phyloP scores from a whole-genome alignment of 495 filamentous ascomycete genomes.

The Rusavskia elegans region DNA sequence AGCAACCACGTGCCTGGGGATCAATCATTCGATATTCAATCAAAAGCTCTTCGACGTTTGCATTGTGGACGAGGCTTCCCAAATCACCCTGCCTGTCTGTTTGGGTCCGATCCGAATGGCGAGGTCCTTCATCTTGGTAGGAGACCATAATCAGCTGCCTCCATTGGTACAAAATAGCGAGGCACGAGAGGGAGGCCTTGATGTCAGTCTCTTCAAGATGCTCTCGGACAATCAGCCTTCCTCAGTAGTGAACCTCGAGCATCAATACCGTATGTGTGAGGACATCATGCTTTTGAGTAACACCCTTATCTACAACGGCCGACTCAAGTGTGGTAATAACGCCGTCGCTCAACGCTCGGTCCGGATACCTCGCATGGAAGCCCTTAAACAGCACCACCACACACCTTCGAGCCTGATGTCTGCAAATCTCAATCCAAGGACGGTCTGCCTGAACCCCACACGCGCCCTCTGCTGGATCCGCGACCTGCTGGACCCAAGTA shows the following conservation, averaged over 20 bases:
- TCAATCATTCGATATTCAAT: constrained; percentile 76
- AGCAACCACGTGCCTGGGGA: constrained; percentile 84
- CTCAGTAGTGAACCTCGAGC: constrained; percentile 78
- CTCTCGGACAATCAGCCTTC: constrained; percentile 75
- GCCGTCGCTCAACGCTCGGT: constrained; percentile 52
- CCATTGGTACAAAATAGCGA: constrained; percentile 87
- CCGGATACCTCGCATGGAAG: constrained; percentile 41
- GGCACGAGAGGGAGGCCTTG: constrained; percentile 71
- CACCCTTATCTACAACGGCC: constrained; percentile 77
- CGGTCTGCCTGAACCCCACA: constrained; percentile 35
- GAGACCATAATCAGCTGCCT: constrained; percentile 90
- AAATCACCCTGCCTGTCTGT: constrained; percentile 90
- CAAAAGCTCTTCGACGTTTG: constrained; percentile 92
- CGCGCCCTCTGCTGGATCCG: constrained; percentile 61
- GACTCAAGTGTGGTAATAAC: constrained; percentile 73
- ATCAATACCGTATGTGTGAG: constrained; percentile 96
- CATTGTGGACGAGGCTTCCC: constrained; percentile 93
- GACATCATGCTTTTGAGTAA: constrained; percentile 93
- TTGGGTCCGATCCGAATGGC: constrained; percentile 88
- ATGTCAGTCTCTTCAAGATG: constrained; percentile 84
- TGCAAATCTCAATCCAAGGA: constrained; percentile 10
- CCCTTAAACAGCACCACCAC: constrained; percentile 40
- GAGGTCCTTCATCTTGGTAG: constrained; percentile 84
- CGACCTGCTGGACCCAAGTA: constrained; percentile 50
- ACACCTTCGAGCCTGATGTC: constrained; percentile 23